Base-by-base conservation (phyloP, 1,284 basidiomycete species). In the Fomitopsis betulina region DNA sequence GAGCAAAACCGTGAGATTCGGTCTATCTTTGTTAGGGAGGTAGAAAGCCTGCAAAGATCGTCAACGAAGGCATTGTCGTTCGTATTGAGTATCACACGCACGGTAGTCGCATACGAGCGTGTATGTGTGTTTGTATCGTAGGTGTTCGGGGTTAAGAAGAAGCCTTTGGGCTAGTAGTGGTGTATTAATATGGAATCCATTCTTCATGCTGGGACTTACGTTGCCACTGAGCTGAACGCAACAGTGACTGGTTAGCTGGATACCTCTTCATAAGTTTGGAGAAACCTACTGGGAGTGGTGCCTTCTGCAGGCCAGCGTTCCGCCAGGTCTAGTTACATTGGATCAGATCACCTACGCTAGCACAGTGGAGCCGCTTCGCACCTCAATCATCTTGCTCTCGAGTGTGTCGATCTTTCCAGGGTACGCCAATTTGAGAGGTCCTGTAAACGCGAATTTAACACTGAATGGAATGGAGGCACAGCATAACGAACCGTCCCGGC, bases 81-180 rank as follows among this genome's bases (percentile, higher is more conserved):
- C 2, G n/a, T n/a, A n/a, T 53, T 21, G 13, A 15, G 21, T 19
- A 49, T 38, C 23, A 7, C 13, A 55, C 59, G 52, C 19, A 70
- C 69, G 17, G 68, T 72, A 3, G 66, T 62, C 0, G 70, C 56
- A 56, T 72, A 72, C 6, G 63, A 62, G 7, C 71, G 68, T 37
- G 67, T 69, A 32, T 66, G 63, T 8, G 66, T 68, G 32, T 49
- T 61, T 3, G 68, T 64, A 49, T 73, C 68, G 50, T 71, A 62
- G 5, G 63, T 69, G 25, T 59, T 60, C 4, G 63, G 63, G 1
- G 63, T 58, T 45, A 66, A 62, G 56, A 57, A 71, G 1, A 62
- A 59, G 10, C 71, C 71, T 17, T 51, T 64, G 12, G 66, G 60
- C 70, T 72, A 38, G 2, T 39, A 23, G 37, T 21, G 23, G 32